phyloP scores from a whole-genome alignment of 2,329 filamentous ascomycete species.

The Grosmannia serpens region DNA sequence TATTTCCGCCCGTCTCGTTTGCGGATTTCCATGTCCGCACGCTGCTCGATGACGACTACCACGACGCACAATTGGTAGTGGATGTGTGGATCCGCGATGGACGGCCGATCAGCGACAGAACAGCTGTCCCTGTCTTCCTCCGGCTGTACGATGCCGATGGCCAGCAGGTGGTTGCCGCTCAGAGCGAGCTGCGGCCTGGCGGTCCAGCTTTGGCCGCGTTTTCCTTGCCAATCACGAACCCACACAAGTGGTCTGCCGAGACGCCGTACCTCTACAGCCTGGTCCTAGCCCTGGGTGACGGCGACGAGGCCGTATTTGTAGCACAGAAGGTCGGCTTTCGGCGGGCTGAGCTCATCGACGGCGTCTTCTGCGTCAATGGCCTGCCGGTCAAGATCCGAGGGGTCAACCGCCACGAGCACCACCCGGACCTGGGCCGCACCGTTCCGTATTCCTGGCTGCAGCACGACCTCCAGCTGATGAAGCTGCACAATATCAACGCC shows the following conservation, averaged over 20 bases:
- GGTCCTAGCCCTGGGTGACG: conserved; percentile 25
- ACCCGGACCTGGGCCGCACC: conserved; percentile 49
- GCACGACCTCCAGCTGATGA: conserved; percentile 55
- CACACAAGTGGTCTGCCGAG: conserved; percentile 59
- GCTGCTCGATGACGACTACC: too few species aligned
- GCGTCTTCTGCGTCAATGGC: conserved; percentile 52
- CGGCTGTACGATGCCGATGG: too few species aligned
- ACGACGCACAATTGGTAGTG: too few species aligned
- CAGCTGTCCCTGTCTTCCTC: too few species aligned
- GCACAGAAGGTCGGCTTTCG: conserved; percentile 52
- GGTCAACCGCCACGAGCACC: conserved; percentile 61
- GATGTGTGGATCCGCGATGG: too few species aligned
- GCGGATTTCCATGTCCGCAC: too few species aligned
- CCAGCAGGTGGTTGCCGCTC: too few species aligned
- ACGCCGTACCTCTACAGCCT: conserved; percentile 49
- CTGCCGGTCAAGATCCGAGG: conserved; percentile 48
- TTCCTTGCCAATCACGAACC: conserved; percentile 36
- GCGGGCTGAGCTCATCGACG: conserved; percentile 48
- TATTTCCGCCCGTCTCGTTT: too few species aligned
- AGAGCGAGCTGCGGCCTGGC: too few species aligned
- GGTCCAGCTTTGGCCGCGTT: too few species aligned
- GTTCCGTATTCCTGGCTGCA: conserved; percentile 52
- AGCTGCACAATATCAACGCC: conserved; percentile 59
- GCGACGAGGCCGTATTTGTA: conserved; percentile 18
- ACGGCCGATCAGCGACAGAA: too few species aligned